Evolutionary conservation across 306 rosid genomes (phyloP).

Genomic region (Hippophae gyantsensis): DNA sequence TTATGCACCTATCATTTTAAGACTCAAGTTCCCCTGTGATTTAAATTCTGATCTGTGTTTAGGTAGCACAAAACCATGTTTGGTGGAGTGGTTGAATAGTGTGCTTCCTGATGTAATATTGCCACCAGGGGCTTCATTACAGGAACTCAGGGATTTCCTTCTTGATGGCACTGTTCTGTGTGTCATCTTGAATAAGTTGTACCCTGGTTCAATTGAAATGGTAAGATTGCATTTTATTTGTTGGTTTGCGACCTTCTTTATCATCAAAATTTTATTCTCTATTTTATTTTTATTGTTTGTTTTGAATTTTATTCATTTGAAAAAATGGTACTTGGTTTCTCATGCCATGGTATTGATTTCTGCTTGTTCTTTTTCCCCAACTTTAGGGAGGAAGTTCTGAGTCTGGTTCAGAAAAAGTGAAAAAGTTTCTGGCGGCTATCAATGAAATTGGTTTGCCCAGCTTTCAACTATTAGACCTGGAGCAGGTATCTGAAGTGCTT

Average conservation of each 20-base stretch:
- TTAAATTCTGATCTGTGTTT: slow-evolving; percentile 23
- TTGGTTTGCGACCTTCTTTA: slow-evolving; percentile 9
- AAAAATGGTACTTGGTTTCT: not conserved
- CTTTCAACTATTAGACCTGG: slow-evolving; percentile 61
- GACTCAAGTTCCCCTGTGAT: too few relatives aligned
- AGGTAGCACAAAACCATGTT: slow-evolving; percentile 42
- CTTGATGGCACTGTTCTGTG: slow-evolving; percentile 73
- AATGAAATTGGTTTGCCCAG: slow-evolving; percentile 74
- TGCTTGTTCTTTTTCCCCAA: slow-evolving; percentile 9
- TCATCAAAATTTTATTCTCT: not conserved
- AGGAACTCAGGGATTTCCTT: slow-evolving; percentile 61
- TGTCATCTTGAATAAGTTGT: slow-evolving; percentile 55
- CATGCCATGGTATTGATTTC: slow-evolving; percentile 9
- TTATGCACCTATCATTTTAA: slow-evolving; percentile 1
- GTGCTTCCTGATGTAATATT: slow-evolving; percentile 63
- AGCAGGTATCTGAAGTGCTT: slow-evolving; percentile 52
- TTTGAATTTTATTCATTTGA: not conserved
- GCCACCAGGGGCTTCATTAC: slow-evolving; percentile 63
- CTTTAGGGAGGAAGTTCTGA: slow-evolving; percentile 47
- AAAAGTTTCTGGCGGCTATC: slow-evolving; percentile 63
- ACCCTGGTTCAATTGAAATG: slow-evolving; percentile 57
- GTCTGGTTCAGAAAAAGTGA: slow-evolving; percentile 26
- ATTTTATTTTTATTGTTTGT: not conserved
- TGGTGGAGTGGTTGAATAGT: slow-evolving; percentile 73
- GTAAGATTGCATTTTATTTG: slow-evolving; percentile 21